Percentiles rank a stretch among this genome's conserved stretches.
Conservation (phyloP, 352 stramenopile genomes). For the Globisporangium spinosum region DNA sequence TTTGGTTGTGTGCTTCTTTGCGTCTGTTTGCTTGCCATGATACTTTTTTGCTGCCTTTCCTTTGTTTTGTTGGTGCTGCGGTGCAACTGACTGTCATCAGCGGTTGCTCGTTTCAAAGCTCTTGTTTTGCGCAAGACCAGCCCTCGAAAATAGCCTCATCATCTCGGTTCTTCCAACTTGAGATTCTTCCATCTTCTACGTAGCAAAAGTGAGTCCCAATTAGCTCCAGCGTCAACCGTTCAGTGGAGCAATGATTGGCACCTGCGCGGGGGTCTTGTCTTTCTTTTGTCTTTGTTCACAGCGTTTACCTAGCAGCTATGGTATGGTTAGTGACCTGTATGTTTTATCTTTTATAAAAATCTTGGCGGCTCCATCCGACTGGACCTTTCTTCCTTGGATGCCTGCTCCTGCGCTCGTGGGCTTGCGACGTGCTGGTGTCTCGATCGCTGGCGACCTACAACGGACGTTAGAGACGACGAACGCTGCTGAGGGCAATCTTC, state of each 20-base stretch:
- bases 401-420: background rate
- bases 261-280: background rate
- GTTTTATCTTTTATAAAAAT: conserved; percentile 10
- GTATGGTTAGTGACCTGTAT: background rate
- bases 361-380: conserved; percentile 1
- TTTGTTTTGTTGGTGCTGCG: background rate
- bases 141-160: background rate
- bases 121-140: background rate
- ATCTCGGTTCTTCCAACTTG: background rate
- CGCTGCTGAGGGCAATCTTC: background rate
- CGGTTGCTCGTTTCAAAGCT: background rate
- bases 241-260: conserved; percentile 1
- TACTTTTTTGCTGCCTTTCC: background rate
- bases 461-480: background rate
- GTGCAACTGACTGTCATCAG: background rate
- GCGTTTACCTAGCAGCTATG: conserved; percentile 6
- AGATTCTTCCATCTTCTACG: background rate
- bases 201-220: background rate
- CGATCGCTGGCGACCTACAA: background rate
- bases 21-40: background rate
- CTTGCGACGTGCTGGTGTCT: background rate
- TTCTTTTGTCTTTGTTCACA: conserved; percentile 12
- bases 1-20: background rate
- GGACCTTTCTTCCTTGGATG: background rate
- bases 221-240: background rate